Conservation (phyloP, 148 eudicot genomes). For the Silene conica region DNA sequence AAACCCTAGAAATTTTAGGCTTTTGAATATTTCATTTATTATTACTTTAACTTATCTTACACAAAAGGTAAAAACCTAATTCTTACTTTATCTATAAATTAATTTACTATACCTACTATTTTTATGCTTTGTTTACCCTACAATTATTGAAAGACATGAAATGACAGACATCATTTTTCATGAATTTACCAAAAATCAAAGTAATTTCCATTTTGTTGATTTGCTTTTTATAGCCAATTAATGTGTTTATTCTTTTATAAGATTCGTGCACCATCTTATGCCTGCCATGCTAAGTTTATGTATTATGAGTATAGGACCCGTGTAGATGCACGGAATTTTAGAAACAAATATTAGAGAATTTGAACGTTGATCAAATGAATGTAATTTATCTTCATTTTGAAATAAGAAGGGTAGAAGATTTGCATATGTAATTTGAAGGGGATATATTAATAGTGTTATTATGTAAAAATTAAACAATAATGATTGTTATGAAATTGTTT, state of each 20-base stretch:
- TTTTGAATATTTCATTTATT: slow-evolving; percentile 4
- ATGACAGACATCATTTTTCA: slow-evolving; percentile 4
- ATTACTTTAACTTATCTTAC: neutral
- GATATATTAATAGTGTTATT: no score
- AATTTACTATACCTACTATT: neutral
- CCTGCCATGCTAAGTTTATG: slow-evolving; percentile 36
- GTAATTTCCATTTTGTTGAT: slow-evolving; percentile 20
- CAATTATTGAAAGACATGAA: slow-evolving; percentile 28
- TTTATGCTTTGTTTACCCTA: neutral
- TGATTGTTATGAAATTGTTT: no score
- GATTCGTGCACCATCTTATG: slow-evolving; percentile 48
- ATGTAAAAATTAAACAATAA: no score
- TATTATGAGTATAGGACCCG: no score
- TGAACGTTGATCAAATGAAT: no score
- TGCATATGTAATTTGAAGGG: no score
- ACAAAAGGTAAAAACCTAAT: slow-evolving; percentile 12
- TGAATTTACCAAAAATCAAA: slow-evolving; percentile 22
- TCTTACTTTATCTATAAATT: neutral
- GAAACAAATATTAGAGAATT: no score
- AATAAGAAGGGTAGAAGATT: no score
- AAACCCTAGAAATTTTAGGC: slow-evolving; percentile 21
- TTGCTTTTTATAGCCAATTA: slow-evolving; percentile 28
- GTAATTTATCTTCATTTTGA: no score
- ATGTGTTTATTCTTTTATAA: slow-evolving; percentile 31
- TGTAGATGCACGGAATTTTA: no score